These are phyloP conservation scores for Yamadazyma ubonensis DNA, from an alignment of 805 yeast species.

Conservation along the genomic window DNA sequence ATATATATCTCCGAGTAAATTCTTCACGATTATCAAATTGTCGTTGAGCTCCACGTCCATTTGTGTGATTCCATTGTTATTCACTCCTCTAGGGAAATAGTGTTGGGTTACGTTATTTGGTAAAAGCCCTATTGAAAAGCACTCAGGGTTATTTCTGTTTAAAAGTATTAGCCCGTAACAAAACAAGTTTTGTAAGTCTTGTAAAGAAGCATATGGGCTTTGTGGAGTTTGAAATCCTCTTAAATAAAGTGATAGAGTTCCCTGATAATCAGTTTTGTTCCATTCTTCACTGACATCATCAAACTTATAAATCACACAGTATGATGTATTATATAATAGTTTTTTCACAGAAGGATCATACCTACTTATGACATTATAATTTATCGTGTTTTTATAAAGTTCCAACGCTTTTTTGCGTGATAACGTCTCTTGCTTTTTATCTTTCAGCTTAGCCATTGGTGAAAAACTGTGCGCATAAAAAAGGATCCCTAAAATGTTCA, in stretches of 20 bases:
- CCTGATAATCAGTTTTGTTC: slow-evolving; percentile 69
- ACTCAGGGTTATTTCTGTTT: slow-evolving; percentile 66
- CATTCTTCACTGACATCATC: slow-evolving; percentile 59
- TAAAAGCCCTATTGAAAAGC: slow-evolving; percentile 68
- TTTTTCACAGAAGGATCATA: slow-evolving; percentile 73
- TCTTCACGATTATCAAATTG: slow-evolving; percentile 67
- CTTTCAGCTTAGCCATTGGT: slow-evolving; percentile 12
- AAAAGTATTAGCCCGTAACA: slow-evolving; percentile 69
- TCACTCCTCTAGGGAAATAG: slow-evolving; percentile 37
- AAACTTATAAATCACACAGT: slow-evolving; percentile 68
- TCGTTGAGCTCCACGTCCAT: slow-evolving; percentile 69
- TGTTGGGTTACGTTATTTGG: slow-evolving; percentile 51
- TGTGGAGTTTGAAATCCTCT: slow-evolving; percentile 41
- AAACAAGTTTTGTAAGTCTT: slow-evolving; percentile 46
- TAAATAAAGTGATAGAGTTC: slow-evolving; percentile 65
- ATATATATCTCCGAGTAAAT: slow-evolving; percentile 64
- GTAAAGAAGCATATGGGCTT: slow-evolving; percentile 16
- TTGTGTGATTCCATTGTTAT: slow-evolving; percentile 34
- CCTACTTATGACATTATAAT: slow-evolving; percentile 73
- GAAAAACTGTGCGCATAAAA: background rate
- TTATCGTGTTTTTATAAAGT: slow-evolving; percentile 64
- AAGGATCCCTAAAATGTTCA: background rate
- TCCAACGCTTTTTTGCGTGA: slow-evolving; percentile 50
- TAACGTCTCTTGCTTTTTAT: slow-evolving; percentile 30
- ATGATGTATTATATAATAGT: slow-evolving; percentile 65